These are phyloP conservation scores for Phytophthora fragariaefolia DNA, from an alignment of 352 stramenopile genomes.

Conservation along the genomic window DNA sequence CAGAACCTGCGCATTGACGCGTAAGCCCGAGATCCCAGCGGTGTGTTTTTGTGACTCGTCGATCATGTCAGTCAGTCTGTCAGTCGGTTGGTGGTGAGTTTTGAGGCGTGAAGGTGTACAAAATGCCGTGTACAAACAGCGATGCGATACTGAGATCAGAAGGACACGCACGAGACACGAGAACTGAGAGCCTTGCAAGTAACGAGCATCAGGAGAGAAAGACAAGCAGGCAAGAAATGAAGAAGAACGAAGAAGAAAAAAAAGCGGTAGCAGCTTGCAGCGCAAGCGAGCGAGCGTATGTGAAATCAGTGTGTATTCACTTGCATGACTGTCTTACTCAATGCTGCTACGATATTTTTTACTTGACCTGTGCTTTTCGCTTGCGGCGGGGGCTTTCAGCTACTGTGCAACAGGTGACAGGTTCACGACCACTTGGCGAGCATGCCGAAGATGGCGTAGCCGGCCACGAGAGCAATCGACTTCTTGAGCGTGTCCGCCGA, in stretches of 20 bases:
- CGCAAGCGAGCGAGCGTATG: constrained; percentile 27
- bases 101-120: constrained; percentile 44
- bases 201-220: constrained; percentile 26
- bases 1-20: constrained; percentile 74
- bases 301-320: constrained; percentile 36
- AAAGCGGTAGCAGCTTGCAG: constrained; percentile 17
- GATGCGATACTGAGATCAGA: constrained; percentile 43
- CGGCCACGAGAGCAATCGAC: constrained; percentile 58
- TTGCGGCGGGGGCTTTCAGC: no score
- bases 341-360: neutral
- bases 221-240: constrained; percentile 27
- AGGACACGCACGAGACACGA: constrained; percentile 35
- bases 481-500: constrained; percentile 45
- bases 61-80: constrained; percentile 43
- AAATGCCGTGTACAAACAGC: constrained; percentile 49
- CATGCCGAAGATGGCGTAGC: constrained; percentile 78
- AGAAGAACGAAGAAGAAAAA: constrained; percentile 29
- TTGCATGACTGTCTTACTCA: constrained; percentile 20
- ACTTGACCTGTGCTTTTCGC: no score
- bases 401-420: constrained; percentile 5
- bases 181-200: constrained; percentile 25
- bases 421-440: constrained; percentile 80
- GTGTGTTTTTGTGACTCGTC: constrained; percentile 54
- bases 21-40: constrained; percentile 30
- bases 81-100: constrained; percentile 43